phyloP scores from a whole-genome alignment of 352 stramenopile species.

The Globisporangium canariense region DNA sequence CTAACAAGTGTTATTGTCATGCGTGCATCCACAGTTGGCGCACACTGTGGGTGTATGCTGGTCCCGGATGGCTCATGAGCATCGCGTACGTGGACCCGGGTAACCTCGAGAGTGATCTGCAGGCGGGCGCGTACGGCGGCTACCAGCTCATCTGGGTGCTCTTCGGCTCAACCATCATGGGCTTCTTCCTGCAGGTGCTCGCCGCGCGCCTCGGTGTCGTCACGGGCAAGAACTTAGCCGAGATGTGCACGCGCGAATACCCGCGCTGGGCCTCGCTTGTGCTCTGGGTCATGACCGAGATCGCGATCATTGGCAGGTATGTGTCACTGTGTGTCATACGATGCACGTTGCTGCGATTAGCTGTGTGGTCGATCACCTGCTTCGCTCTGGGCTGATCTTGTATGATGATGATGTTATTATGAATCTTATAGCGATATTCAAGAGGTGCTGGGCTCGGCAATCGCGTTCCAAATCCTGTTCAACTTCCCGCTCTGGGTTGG shows the following conservation, averaged over 20 bases:
- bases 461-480: constrained; percentile 90
- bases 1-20: not conserved
- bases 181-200: constrained; percentile 93
- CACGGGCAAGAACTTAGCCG: constrained; percentile 89
- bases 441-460: constrained; percentile 90
- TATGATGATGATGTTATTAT: not conserved
- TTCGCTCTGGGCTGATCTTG: not conserved
- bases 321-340: not conserved
- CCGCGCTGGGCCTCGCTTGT: constrained; percentile 66
- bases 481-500: constrained; percentile 87
- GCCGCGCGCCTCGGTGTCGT: constrained; percentile 90
- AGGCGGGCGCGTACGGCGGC: constrained; percentile 86
- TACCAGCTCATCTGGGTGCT: constrained; percentile 93
- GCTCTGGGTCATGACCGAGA: constrained; percentile 92
- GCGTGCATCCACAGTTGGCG: constrained; percentile 35
- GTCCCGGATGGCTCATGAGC: constrained; percentile 89
- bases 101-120: constrained; percentile 95
- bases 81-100: constrained; percentile 95
- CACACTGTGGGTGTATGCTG: constrained; percentile 80
- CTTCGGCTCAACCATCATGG: constrained; percentile 87
- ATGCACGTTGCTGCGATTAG: too few relatives aligned
- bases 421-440: constrained; percentile 75
- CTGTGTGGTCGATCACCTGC: not conserved
- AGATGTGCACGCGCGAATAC: constrained; percentile 84
- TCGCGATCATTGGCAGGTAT: constrained; percentile 78